Percentiles rank a stretch among this genome's conserved stretches.
These are phyloP conservation scores for Eremomyces bilateralis DNA, from an alignment of 495 filamentous ascomycete genomes.

Conservation along the genomic window DNA sequence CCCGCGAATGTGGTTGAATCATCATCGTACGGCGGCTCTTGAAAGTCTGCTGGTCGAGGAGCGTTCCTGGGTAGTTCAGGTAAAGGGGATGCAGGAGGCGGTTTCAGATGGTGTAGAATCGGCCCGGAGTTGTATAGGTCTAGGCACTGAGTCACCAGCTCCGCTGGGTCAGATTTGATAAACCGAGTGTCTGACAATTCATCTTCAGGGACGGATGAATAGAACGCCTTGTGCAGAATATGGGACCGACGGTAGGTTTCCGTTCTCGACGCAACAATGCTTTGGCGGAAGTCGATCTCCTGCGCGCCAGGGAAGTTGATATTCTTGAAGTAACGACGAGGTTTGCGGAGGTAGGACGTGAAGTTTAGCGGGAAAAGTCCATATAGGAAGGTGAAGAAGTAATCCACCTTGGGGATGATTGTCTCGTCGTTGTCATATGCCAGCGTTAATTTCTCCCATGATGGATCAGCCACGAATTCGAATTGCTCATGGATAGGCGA, in stretches of 20 bases:
- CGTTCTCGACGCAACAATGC: slow-evolving; percentile 43
- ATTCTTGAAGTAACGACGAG: slow-evolving; percentile 43
- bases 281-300: slow-evolving; percentile 47
- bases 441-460: slow-evolving; percentile 38
- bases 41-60: slow-evolving; percentile 18
- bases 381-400: slow-evolving; percentile 63
- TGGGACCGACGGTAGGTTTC: slow-evolving; percentile 45
- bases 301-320: slow-evolving; percentile 37
- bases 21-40: slow-evolving; percentile 16
- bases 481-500: neutral
- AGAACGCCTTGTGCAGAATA: slow-evolving; percentile 54
- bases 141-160: slow-evolving; percentile 49
- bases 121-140: slow-evolving; percentile 23
- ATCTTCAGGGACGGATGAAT: slow-evolving; percentile 42
- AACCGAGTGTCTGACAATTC: slow-evolving; percentile 51
- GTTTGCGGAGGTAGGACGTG: slow-evolving; percentile 54
- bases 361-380: slow-evolving; percentile 65
- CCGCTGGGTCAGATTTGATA: slow-evolving; percentile 48
- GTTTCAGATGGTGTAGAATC: slow-evolving; percentile 16
- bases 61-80: slow-evolving; percentile 19
- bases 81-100: slow-evolving; percentile 15
- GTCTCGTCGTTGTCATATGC: slow-evolving; percentile 30
- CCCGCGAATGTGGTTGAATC: slow-evolving; percentile 3
- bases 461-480: slow-evolving; percentile 6
- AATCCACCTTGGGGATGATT: slow-evolving; percentile 43